These are phyloP conservation scores for Aureobasidium melanogenum DNA, from an alignment of 2,329 filamentous ascomycete genomes.

Conservation along the genomic window DNA sequence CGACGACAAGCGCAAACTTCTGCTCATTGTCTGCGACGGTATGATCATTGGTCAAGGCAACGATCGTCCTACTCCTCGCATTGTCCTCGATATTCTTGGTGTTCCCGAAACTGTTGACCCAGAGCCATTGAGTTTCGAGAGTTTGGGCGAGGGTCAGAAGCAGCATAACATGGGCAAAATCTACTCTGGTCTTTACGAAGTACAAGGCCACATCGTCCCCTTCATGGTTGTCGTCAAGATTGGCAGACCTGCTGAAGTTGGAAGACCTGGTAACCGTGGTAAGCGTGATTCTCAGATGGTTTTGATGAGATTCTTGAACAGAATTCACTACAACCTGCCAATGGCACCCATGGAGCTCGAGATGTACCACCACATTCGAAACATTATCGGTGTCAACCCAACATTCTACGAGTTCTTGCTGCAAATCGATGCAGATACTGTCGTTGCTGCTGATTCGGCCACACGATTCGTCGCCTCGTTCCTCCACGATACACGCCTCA, in stretches of 20 bases:
- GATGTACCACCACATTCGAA: conserved; percentile 97
- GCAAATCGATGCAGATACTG: conserved; percentile 95
- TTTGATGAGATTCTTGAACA: conserved; percentile 97
- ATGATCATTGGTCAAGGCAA: conserved; percentile 99
- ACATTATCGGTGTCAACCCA: conserved; percentile 97
- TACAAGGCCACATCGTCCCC: conserved; percentile 94
- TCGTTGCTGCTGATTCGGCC: conserved; percentile 80
- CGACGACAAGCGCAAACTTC: conserved; percentile 93
- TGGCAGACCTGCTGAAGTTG: conserved; percentile 71
- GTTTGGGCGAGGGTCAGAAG: conserved; percentile 87
- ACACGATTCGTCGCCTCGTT: conserved; percentile 89
- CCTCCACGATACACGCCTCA: conserved; percentile 83
- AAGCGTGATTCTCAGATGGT: conserved; percentile 99
- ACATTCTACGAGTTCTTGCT: conserved; percentile 97
- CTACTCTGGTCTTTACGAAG: conserved; percentile 95
- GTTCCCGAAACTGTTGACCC: conserved; percentile 91
- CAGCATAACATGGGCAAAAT: conserved; percentile 99
- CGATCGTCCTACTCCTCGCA: conserved; percentile 87
- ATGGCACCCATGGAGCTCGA: conserved; percentile 97
- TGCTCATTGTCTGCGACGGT: conserved; percentile 89
- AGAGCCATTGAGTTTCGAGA: conserved; percentile 92
- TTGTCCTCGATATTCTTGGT: conserved; percentile 92
- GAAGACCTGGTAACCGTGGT: conserved; percentile 81
- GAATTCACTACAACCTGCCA: conserved; percentile 90
- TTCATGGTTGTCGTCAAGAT: conserved; percentile 97